Base-by-base conservation (phyloP, 1,284 basidiomycete species). In the Naganishia sp. region DNA sequence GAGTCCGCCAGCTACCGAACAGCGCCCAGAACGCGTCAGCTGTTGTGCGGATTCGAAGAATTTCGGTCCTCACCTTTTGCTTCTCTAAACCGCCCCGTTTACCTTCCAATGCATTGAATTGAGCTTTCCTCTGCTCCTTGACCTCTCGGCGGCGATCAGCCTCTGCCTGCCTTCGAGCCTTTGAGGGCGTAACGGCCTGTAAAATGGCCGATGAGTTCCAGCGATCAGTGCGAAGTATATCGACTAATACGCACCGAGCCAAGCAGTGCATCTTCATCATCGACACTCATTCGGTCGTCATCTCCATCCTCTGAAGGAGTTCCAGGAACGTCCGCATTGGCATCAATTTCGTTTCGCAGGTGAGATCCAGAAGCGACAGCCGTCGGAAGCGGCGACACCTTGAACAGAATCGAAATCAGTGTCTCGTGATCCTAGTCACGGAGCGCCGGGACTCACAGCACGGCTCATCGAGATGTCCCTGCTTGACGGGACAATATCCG, bases 1-100 rank as follows among this genome's bases (percentile, higher is more conserved):
- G 92, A 91, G 75, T 96, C 94, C n/a, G 90, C 82, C 42, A 93
- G 85, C 91, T 95, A 70, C n/a, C 21, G 50, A 44, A 49, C 2
- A 21, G n/a, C 23, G 21, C 7, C 21, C 59, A 61, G 16, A 13
- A 33, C 13, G 21, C 59, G 25, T 50, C 18, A 50, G 55, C 23
- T 68, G 46, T 45, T 61, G 25, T 57, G 16, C 23, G 16, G 6
- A 25, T 55, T 6, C 25, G 5, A 9, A 39, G 13, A 39, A 39
- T 39, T 13, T 3, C 13, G 6, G 13, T 10, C 36, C 13, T 39
- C 39, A 80, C 79, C 73, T 78, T 79, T 39, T 74, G 74, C 64
- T 76, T 70, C 70, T 80, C 79, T 21, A 80, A 72, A 1, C 75
- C 77, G n/a, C 67, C 66, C 33, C 78, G 57, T 68, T 77, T 77